Conservation (phyloP, 1,284 basidiomycete genomes). For the Cystobasidiaceae sp. region DNA sequence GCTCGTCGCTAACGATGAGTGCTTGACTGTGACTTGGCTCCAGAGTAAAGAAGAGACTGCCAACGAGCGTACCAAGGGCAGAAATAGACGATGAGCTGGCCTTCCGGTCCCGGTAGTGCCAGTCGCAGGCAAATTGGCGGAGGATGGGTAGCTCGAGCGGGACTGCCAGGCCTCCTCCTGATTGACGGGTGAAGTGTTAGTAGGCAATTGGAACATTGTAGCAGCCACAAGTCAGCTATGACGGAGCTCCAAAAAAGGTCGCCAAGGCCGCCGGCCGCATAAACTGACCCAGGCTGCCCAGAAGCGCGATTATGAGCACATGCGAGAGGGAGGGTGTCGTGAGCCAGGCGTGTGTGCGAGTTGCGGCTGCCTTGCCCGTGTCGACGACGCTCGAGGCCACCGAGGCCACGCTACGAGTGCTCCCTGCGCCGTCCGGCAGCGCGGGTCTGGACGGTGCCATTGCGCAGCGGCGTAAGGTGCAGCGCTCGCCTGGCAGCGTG, state of each 20-base stretch:
- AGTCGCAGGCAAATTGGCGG: slow-evolving; percentile 25
- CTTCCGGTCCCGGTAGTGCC: slow-evolving; percentile 12
- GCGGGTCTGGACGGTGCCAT: too few relatives aligned
- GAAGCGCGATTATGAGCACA: slow-evolving; percentile 23
- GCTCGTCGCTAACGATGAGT: neutral
- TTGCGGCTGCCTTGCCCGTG: too few relatives aligned
- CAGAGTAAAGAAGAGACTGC: neutral
- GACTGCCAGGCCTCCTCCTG: slow-evolving; percentile 25
- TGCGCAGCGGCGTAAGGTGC: too few relatives aligned
- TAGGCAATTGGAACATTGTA: neutral
- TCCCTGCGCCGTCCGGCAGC: too few relatives aligned
- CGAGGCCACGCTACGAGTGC: too few relatives aligned
- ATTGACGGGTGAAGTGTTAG: neutral
- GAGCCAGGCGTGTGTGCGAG: too few relatives aligned
- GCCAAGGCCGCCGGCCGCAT: too few relatives aligned
- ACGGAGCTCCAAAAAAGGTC: too few relatives aligned
- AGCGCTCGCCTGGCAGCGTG: too few relatives aligned
- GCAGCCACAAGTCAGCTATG: neutral
- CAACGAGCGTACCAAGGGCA: neutral
- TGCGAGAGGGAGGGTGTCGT: slow-evolving; percentile 12
- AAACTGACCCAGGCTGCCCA: slow-evolving; percentile 13
- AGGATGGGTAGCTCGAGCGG: slow-evolving; percentile 22
- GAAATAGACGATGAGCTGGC: neutral
- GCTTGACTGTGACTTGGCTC: too few relatives aligned
- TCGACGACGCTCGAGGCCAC: too few relatives aligned